Evolutionary conservation across 495 filamentous ascomycete species (phyloP).

Genomic region (Talaromyces liani): DNA sequence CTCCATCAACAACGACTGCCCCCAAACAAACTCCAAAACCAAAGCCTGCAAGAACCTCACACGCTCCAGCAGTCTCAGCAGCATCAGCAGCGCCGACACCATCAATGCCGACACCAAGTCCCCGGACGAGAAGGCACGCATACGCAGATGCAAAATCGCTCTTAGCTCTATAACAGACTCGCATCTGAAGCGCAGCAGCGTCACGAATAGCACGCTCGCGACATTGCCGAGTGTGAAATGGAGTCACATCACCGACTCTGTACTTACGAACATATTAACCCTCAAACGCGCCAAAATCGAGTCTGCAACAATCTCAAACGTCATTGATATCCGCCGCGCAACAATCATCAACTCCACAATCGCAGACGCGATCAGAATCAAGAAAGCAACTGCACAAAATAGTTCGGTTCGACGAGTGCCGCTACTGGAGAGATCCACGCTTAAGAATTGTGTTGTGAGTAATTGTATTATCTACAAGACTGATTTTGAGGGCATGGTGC

Average conservation of each 20-base stretch:
- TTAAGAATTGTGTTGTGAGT: not conserved
- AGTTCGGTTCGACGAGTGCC: not conserved
- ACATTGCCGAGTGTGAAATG: not conserved
- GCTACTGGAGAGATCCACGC: not conserved
- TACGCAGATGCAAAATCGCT: constrained; percentile 1
- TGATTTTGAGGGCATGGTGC: not conserved
- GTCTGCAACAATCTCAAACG: not conserved
- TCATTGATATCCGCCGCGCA: not conserved
- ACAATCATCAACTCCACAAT: not conserved
- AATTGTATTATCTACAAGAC: not conserved
- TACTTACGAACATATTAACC: not conserved
- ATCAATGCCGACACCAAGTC: not conserved
- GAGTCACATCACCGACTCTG: not conserved
- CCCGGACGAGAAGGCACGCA: not conserved
- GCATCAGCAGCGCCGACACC: not conserved
- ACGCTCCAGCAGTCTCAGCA: not conserved
- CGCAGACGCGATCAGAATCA: not conserved
- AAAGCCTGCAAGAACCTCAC: not conserved
- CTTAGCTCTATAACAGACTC: not conserved
- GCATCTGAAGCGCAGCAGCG: not conserved
- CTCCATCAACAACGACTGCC: not conserved
- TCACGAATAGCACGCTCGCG: not conserved
- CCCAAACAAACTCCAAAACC: not conserved
- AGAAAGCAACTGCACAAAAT: not conserved
- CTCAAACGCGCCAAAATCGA: not conserved